phyloP scores from a whole-genome alignment of 371 early-diverging fungal species.

The Mortierella polycephala region DNA sequence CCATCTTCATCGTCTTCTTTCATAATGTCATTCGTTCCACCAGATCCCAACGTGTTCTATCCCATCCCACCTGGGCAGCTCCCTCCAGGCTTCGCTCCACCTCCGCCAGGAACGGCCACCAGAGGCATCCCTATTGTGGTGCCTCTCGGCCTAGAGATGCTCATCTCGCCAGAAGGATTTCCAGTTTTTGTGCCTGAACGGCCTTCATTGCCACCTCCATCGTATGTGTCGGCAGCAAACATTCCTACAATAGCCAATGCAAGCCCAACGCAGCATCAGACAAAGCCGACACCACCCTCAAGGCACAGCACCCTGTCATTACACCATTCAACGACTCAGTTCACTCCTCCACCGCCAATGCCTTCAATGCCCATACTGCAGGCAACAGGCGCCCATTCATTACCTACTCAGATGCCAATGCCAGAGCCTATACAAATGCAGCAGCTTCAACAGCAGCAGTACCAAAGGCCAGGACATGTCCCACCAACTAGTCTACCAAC shows the following conservation, averaged over 20 bases:
- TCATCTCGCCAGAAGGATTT: slow-evolving; percentile 53
- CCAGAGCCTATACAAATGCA: slow-evolving; percentile 16
- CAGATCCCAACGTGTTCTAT: slow-evolving; percentile 47
- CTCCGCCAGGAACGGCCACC: slow-evolving; percentile 44
- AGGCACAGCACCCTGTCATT: slow-evolving; percentile 31
- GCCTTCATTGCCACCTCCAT: slow-evolving; percentile 9
- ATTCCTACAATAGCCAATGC: slow-evolving; percentile 6
- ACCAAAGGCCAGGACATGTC: slow-evolving; percentile 1
- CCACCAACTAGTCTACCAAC: background rate
- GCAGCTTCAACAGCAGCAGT: slow-evolving; percentile 16
- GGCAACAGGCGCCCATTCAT: background rate
- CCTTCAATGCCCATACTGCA: slow-evolving; percentile 5
- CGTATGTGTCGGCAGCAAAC: slow-evolving; percentile 8
- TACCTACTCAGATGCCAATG: slow-evolving; percentile 17
- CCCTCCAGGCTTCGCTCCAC: slow-evolving; percentile 46
- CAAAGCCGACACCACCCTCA: slow-evolving; percentile 17
- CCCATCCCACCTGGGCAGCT: slow-evolving; percentile 51
- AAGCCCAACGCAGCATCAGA: slow-evolving; percentile 18
- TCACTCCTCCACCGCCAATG: slow-evolving; percentile 19
- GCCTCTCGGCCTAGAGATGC: slow-evolving; percentile 48
- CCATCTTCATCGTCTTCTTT: background rate
- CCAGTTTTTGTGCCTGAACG: slow-evolving; percentile 53
- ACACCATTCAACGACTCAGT: slow-evolving; percentile 14
- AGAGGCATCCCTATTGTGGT: slow-evolving; percentile 52
- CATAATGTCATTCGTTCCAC: slow-evolving; percentile 38